Percentiles rank a stretch among this genome's conserved stretches.
Evolutionary conservation across 2,329 filamentous ascomycete species (phyloP).

Genomic region (Beauveria scarabaeidicola): DNA sequence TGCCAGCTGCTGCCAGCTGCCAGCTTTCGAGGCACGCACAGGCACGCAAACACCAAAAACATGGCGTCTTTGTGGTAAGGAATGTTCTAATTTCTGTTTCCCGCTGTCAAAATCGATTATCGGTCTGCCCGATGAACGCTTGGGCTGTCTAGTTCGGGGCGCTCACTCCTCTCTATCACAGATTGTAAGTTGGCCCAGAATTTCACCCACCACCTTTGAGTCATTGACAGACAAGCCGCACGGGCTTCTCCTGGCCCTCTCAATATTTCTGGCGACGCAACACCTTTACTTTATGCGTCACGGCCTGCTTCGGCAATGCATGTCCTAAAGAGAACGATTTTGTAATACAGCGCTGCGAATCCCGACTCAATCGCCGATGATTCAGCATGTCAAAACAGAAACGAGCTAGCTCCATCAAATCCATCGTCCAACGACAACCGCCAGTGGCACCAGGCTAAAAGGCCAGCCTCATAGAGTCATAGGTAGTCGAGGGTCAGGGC

Average conservation of each 20-base stretch:
- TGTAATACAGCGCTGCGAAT: not conserved
- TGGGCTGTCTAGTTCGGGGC: not conserved
- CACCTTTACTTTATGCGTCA: not conserved
- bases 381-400: not conserved
- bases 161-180: not conserved
- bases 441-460: not conserved
- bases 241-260: not conserved
- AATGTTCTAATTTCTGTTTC: not conserved
- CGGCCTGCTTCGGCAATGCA: not conserved
- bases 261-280: not conserved
- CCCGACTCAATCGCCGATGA: not conserved
- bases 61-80: not conserved
- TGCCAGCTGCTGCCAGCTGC: not conserved
- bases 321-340: not conserved
- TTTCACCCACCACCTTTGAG: not conserved
- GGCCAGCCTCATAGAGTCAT: not conserved
- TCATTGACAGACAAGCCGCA: conserved; percentile 1
- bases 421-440: not conserved
- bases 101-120: not conserved
- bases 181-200: not conserved
- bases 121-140: not conserved
- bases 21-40: not conserved
- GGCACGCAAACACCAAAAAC: not conserved
- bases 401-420: not conserved
- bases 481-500: not conserved